Evolutionary conservation across 768 basidiomycete genomes (phyloP), one percentile per base, ranked within the genome.

Genomic region (Pulveroboletus sp.): DNA sequence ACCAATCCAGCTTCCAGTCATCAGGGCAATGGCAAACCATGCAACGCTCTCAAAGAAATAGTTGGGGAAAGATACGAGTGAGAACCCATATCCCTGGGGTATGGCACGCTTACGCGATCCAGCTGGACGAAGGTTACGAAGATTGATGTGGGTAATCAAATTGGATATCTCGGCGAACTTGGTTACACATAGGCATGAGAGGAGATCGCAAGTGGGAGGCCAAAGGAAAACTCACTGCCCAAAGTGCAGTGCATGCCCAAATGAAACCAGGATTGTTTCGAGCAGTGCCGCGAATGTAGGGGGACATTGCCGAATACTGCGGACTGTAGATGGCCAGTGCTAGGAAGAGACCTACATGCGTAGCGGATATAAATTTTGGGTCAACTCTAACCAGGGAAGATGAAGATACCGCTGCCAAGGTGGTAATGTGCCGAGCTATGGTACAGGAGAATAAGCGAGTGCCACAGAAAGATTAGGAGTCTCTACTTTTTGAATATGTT

Each of bases 51-150:
- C 97, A 61, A 94, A 97, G 64, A 90, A 84, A 72, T 99, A 99
- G 68, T 99, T 97, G 14, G 95, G 92, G 73, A 80, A 88, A 6
- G 90, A 87, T 34, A 94, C 78, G n/a, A 80, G 69, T 45, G 82
- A 74, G 72, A 97, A 99, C 6, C 94, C 94, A 56, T 93, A 95
- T 21, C 97, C 95, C n/a, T 75, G 70, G 0, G 97, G 97, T 57
- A 97, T 86, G n/a, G 78, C 85, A 40, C 95, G 86, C 47, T 76
- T 80, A 50, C 80, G 84, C 6, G 85, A 79, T 14, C 90, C 91
- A 20, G 78, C 72, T 0, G 95, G 92, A 19, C 97, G 89, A 38
- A 99, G 81, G 34, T 78, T 74, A 41, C 92, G 86, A 17, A 97
- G 77, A 13, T 80, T 90, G 49, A 94, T 60, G 64, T 99, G 97